Evolutionary conservation across 2,329 filamentous ascomycete species (phyloP), one percentile per base, ranked within the genome.

Genomic region (Lasiodiplodia sp.): DNA sequence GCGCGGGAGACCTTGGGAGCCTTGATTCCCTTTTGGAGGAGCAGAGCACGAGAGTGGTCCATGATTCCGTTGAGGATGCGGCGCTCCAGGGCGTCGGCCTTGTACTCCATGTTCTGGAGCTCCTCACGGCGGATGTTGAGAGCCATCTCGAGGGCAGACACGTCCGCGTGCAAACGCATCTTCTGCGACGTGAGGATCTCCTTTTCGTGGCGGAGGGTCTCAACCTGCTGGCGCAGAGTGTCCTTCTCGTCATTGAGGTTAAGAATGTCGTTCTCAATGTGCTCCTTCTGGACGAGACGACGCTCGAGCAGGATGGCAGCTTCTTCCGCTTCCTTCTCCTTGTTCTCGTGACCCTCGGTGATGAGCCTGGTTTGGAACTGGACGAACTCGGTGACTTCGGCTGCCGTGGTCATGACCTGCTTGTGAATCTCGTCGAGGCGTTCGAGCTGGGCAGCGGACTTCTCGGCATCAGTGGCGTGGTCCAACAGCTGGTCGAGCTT

Each of bases 21-120:
- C 69, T 73, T 79, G 51, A 77, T 79, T 76, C 73, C 78, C 70
- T 71, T 78, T 70, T 72, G 85, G 83, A 96, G 92, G 69, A 98
- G 87, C n/a, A 97, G 86, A 31, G 95, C 90, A 7, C 95, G 91
- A 23, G 95, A 97, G 78, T 98, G 95, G 74, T 98, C 94, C 82
- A 99, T 96, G 71, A 98, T 93, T 31, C 95, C 94, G 72, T 98
- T 95, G 38, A 99, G 83, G 73, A 99, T 97, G 31, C 96, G 90
- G 65, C 94, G 92, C 82, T 99, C 96, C 28, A 99, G 85, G 3
- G 89, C 88, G 78, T 97, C 94, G 2, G 95, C 96, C 71, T 95
- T 92, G 12, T 87, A 84, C 78, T 98, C 95, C 92, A 99, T 97
- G 31, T 92, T 87, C 56, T 93, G 89, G 69, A 99, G 88, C 81